Base-by-base conservation (phyloP, 2,329 filamentous ascomycete genomes). In the Xenosphaeropsis pyriputrescens region DNA sequence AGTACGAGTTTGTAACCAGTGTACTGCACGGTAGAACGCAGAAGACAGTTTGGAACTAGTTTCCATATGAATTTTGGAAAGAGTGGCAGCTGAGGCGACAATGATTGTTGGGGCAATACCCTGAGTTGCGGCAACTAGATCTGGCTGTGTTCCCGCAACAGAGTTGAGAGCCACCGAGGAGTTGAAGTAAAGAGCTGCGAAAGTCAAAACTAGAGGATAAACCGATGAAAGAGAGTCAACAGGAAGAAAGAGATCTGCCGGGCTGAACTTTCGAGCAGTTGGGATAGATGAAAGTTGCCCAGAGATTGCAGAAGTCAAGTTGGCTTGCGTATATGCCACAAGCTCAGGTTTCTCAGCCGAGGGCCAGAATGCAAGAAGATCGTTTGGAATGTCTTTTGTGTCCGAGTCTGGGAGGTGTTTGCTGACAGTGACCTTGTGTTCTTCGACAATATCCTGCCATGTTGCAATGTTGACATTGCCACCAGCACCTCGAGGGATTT, bases 161-260 rank as follows among this genome's bases (percentile, higher is more conserved):
- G 86, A 91, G 60, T 85, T 96, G 50, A 98, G 70, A 18, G 86
- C 85, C 15, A 98, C 62, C 0, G 85, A 91, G 14, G 85, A 70
- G 54, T 93, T 91, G 16, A 76, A 80, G 59, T 78, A 93, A 7
- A 98, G 70, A 0, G 88, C 86, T 1, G 80, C 76, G 40, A 98
- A 67, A 1, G 85, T 85, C 42, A 93, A 67, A 39, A 77, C 73
- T 18, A 96, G 70, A 2, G 85, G 75, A 59, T 93, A 89, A 0
- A 79, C 78, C 48, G 81, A 74, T 6, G 81, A 78, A 34, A 96
- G 74, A 5, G 81, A 76, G 49, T 93, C 85, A 34, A 82, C 85
- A 0, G 88, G 79, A 12, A 96, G 70, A 54, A 98, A 83, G 6
- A 93, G 67, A 51, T 98, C 91, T 2, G 75, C 70, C 1, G 77